Evolutionary conservation across 2,329 filamentous ascomycete genomes (phyloP).

Genomic region (Fusarium hainanense): DNA sequence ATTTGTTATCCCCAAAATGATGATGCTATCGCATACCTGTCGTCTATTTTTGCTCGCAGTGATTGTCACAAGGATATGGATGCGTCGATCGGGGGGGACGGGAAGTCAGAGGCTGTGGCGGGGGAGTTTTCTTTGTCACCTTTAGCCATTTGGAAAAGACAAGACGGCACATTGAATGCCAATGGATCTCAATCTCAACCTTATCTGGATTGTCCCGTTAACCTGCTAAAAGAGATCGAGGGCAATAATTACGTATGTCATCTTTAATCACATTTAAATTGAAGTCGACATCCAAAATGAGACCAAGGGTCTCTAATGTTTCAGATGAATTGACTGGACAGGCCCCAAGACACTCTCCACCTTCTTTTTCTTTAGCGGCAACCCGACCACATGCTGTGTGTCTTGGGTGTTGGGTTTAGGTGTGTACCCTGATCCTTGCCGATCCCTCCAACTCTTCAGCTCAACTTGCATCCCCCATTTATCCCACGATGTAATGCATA

Average conservation of each 20-base stretch:
- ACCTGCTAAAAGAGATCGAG: neutral
- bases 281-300: neutral
- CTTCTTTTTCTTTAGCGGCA: conserved; percentile 7
- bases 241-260: neutral
- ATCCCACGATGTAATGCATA: neutral
- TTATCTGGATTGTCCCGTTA: neutral
- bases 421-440: conserved; percentile 20
- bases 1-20: neutral
- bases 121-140: neutral
- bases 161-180: neutral
- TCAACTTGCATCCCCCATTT: no score
- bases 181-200: neutral
- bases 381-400: neutral
- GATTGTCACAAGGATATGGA: conserved; percentile 28
- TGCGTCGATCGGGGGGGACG: conserved; percentile 6
- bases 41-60: neutral
- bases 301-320: conserved; percentile 20
- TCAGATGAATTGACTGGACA: conserved; percentile 25
- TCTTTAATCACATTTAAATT: neutral
- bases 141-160: neutral
- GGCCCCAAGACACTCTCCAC: neutral
- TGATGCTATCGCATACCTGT: neutral
- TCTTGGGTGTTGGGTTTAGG: neutral
- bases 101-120: conserved; percentile 5
- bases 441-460: neutral